These are phyloP conservation scores for Solanum pennellii DNA, from an alignment of 257 asterid species.

Conservation along the genomic window DNA sequence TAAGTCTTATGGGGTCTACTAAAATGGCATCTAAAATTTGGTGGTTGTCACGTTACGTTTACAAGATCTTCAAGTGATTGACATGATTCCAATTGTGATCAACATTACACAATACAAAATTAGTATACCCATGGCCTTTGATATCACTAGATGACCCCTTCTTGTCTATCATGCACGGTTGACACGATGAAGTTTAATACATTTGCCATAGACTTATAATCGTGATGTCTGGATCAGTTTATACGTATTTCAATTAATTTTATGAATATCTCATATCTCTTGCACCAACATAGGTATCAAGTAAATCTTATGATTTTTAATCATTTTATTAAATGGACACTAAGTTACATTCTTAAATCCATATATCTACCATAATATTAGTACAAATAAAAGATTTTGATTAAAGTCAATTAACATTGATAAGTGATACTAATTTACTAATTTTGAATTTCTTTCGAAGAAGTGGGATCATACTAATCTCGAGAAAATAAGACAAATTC, in stretches of 20 bases:
- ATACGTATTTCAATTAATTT: not conserved
- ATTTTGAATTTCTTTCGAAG: not conserved
- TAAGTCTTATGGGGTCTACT: not conserved
- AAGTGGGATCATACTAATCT: not conserved
- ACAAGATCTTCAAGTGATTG: not conserved
- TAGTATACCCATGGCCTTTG: not conserved
- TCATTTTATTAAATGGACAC: not conserved
- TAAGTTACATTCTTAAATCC: not conserved
- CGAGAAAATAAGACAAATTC: not conserved
- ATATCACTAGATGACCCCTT: not conserved
- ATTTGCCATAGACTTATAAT: not conserved
- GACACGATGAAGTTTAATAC: not conserved
- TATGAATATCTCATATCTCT: not conserved
- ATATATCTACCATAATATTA: not conserved
- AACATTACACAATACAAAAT: not conserved
- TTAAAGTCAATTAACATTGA: not conserved
- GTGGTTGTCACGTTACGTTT: not conserved
- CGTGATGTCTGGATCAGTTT: fast-evolving
- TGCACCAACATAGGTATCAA: not conserved
- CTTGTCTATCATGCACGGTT: not conserved
- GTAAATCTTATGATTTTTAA: not conserved
- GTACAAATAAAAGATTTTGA: not conserved
- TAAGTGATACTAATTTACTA: not conserved
- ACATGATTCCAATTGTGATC: not conserved
- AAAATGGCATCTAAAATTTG: not conserved